A percentile compares a stretch with the other conserved stretches of the same genome.
Evolutionary conservation across 768 basidiomycete species (phyloP).

Genomic region (Trametes meyenii): DNA sequence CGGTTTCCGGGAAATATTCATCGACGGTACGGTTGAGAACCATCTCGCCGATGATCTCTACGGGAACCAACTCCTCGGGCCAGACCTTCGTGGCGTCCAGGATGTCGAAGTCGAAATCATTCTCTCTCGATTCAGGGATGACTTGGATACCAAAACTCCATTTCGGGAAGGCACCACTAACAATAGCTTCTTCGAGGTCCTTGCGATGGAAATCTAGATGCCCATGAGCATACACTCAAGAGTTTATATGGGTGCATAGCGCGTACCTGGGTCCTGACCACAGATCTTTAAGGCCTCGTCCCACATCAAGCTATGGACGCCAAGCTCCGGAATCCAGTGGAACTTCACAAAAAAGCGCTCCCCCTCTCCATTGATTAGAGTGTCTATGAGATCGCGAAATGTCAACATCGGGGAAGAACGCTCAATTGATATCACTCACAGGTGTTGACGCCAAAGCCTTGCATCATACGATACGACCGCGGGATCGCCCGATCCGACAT

Average conservation of each 20-base stretch:
- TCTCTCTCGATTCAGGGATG: constrained; percentile 70
- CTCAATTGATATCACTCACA: constrained; percentile 37
- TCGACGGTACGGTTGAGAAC: constrained; percentile 63
- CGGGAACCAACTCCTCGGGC: constrained; percentile 80
- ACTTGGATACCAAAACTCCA: constrained; percentile 81
- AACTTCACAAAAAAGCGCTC: constrained; percentile 87
- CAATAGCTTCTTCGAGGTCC: constrained; percentile 83
- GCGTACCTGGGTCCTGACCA: constrained; percentile 78
- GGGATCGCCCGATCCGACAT: constrained; percentile 88
- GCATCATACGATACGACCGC: constrained; percentile 86
- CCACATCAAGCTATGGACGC: constrained; percentile 84
- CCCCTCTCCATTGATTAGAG: constrained; percentile 65
- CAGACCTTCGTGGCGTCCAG: constrained; percentile 87
- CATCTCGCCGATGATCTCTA: constrained; percentile 78
- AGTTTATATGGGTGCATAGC: background rate
- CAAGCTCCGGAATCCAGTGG: constrained; percentile 80
- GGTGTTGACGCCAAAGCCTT: constrained; percentile 88
- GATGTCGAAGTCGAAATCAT: constrained; percentile 86
- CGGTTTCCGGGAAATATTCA: constrained; percentile 85
- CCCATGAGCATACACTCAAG: background rate
- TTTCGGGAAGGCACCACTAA: constrained; percentile 66
- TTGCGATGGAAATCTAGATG: constrained; percentile 78
- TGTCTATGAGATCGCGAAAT: constrained; percentile 27
- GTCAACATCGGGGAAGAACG: too few relatives aligned
- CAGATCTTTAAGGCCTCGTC: constrained; percentile 85